Conservation (phyloP, 1,284 basidiomycete genomes). For the Phlebopus sp. region DNA sequence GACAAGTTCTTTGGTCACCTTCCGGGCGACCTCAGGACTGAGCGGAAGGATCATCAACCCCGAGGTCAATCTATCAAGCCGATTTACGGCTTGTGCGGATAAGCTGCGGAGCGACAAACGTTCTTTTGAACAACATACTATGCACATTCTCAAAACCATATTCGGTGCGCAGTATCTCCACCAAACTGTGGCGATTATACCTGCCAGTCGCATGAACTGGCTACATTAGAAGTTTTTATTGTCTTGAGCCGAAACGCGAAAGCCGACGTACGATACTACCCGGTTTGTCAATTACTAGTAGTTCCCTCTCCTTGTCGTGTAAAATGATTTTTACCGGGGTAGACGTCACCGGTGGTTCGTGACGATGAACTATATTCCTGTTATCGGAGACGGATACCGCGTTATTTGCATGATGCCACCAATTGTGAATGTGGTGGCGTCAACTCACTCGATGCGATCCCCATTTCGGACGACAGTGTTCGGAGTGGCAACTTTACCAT, state of each 20-base stretch:
- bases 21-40: constrained; percentile 66
- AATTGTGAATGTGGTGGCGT: not conserved
- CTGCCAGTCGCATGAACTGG: constrained; percentile 88
- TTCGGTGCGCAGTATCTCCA: constrained; percentile 85
- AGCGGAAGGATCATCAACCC: constrained; percentile 95
- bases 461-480: constrained; percentile 83
- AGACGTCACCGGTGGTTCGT: constrained; percentile 93
- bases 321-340: constrained; percentile 81
- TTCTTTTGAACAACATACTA: constrained; percentile 51
- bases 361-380: constrained; percentile 91
- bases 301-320: constrained; percentile 75
- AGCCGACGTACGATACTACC: constrained; percentile 72
- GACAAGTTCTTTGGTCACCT: constrained; percentile 80
- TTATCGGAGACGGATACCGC: constrained; percentile 1
- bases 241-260: constrained; percentile 3
- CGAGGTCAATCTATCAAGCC: constrained; percentile 92
- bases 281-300: constrained; percentile 93
- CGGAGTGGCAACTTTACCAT: constrained; percentile 79
- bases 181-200: constrained; percentile 84
- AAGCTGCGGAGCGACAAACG: constrained; percentile 7
- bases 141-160: constrained; percentile 83
- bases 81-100: constrained; percentile 78
- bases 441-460: constrained; percentile 83
- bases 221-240: constrained; percentile 36
- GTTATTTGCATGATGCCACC: not conserved